A percentile compares a stretch with the other conserved stretches of the same genome.
These are phyloP conservation scores for Myrica gale DNA, from an alignment of 306 rosid genomes.

Conservation along the genomic window DNA sequence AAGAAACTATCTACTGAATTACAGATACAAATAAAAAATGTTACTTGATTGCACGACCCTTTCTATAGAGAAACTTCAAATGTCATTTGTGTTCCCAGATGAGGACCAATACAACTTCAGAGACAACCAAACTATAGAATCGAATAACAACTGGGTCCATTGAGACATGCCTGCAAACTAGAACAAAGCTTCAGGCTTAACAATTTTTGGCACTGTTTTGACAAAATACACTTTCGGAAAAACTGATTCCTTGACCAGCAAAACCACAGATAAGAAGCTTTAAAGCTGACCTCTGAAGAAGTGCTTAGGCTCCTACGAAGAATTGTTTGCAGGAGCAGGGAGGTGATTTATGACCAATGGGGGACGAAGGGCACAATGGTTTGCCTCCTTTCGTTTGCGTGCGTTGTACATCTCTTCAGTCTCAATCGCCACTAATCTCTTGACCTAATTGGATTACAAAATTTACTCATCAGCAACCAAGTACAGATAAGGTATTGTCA, in stretches of 20 bases:
- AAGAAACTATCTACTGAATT: slow-evolving; percentile 14
- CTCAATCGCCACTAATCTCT: slow-evolving; percentile 81
- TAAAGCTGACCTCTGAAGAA: slow-evolving; percentile 37
- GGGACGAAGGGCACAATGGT: slow-evolving; percentile 58
- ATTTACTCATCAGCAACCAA: slow-evolving; percentile 22
- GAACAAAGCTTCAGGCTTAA: slow-evolving; percentile 2
- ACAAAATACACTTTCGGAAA: slow-evolving; percentile 21
- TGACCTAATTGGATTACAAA: slow-evolving; percentile 51
- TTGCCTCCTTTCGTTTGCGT: slow-evolving; percentile 63
- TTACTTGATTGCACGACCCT: slow-evolving; percentile 22
- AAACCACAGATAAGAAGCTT: slow-evolving; percentile 23
- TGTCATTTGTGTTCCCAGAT: slow-evolving; percentile 12
- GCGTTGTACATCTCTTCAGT: slow-evolving; percentile 88
- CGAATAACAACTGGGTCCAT: slow-evolving; percentile 26
- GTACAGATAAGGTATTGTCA: slow-evolving; percentile 4
- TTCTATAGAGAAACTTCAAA: slow-evolving; percentile 8
- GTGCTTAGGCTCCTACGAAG: slow-evolving; percentile 35
- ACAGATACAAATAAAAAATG: slow-evolving; percentile 23
- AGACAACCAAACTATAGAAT: slow-evolving; percentile 22
- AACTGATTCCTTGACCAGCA: slow-evolving; percentile 23
- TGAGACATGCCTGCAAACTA: slow-evolving; percentile 1
- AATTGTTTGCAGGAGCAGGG: slow-evolving; percentile 45
- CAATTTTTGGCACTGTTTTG: slow-evolving; percentile 19
- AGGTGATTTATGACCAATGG: slow-evolving; percentile 68
- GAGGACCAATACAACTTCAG: slow-evolving; percentile 21